These are phyloP conservation scores for Arthrobotrys musiformis DNA, from an alignment of 2,329 filamentous ascomycete species.

Conservation along the genomic window DNA sequence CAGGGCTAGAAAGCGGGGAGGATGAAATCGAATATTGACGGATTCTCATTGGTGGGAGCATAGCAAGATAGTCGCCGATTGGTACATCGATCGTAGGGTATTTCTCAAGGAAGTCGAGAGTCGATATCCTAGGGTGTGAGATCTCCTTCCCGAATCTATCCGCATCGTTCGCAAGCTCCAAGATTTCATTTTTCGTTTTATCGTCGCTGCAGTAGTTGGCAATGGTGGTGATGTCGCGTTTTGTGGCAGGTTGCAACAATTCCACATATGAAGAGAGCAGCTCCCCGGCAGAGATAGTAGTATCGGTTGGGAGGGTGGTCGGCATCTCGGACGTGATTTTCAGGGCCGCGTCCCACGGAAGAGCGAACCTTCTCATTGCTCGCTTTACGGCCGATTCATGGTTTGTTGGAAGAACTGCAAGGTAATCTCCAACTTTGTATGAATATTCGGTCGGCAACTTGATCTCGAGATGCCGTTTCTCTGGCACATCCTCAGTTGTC, in stretches of 20 bases:
- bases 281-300: constrained; percentile 71
- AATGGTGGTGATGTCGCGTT: constrained; percentile 69
- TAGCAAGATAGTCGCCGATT: constrained; percentile 74
- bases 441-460: constrained; percentile 73
- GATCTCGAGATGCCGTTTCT: constrained; percentile 75
- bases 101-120: constrained; percentile 76
- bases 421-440: constrained; percentile 80
- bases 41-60: constrained; percentile 80
- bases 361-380: constrained; percentile 72
- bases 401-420: constrained; percentile 78
- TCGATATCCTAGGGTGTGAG: constrained; percentile 70
- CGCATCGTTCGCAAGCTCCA: constrained; percentile 65
- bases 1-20: constrained; percentile 72
- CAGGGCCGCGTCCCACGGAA: constrained; percentile 76
- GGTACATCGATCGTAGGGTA: constrained; percentile 71
- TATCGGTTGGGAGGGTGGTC: constrained; percentile 69
- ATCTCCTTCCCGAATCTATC: constrained; percentile 66
- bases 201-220: constrained; percentile 67
- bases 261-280: constrained; percentile 78
- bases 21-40: constrained; percentile 85
- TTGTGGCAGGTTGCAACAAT: constrained; percentile 76
- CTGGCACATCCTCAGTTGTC: constrained; percentile 66
- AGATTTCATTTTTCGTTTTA: constrained; percentile 66
- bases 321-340: constrained; percentile 69
- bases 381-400: constrained; percentile 71